phyloP scores from a whole-genome alignment of 2,329 filamentous ascomycete genomes.

The Hymenotorrendiella dingleyae region DNA sequence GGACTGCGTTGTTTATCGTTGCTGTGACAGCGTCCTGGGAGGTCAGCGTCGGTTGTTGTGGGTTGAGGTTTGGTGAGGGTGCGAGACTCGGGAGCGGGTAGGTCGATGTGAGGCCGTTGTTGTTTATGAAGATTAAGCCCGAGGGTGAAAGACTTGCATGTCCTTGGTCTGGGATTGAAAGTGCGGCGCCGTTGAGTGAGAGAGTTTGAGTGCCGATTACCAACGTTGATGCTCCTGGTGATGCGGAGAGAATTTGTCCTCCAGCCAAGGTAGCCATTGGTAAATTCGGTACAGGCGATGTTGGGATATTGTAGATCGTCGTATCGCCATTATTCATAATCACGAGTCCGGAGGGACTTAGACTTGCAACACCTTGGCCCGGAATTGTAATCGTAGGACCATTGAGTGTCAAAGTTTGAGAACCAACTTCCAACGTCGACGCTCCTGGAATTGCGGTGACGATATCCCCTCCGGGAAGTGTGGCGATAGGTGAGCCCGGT shows the following conservation, averaged over 20 bases:
- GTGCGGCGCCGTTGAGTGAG: not conserved
- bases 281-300: not conserved
- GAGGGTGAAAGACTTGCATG: conserved; percentile 2
- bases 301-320: not conserved
- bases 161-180: conserved; percentile 1
- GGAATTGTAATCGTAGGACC: not conserved
- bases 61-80: not conserved
- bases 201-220: conserved; percentile 8
- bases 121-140: conserved; percentile 5
- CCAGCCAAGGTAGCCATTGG: conserved; percentile 3
- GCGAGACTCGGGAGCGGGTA: not conserved
- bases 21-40: no score
- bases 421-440: not conserved
- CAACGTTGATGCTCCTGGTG: conserved; percentile 2
- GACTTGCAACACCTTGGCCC: not conserved
- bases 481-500: conserved; percentile 17
- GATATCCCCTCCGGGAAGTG: conserved; percentile 7
- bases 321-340: not conserved
- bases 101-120: not conserved
- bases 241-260: conserved; percentile 9
- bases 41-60: no score
- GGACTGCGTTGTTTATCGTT: not conserved
- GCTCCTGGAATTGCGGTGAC: not conserved
- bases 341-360: not conserved
- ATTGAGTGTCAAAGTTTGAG: not conserved